Percentiles rank a stretch among this genome's conserved stretches.
Conservation (phyloP, 1,284 basidiomycete species). For the Serendipita sp. region DNA sequence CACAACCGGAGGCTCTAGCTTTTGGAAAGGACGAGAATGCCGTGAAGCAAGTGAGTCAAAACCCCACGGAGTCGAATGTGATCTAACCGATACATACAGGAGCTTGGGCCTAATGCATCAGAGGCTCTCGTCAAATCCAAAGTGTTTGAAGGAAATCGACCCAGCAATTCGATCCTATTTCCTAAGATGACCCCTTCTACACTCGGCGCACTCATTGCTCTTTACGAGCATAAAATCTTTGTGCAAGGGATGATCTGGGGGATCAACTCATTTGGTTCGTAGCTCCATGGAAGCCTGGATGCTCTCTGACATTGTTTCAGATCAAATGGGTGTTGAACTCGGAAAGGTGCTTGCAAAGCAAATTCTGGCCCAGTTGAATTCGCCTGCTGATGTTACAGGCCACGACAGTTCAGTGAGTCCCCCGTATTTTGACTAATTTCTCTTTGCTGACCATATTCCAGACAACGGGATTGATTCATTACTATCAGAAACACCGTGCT, state of each 20-base stretch:
- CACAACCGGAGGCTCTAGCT: constrained; percentile 91
- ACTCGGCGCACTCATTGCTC: constrained; percentile 78
- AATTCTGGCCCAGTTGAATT: constrained; percentile 76
- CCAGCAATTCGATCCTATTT: constrained; percentile 95
- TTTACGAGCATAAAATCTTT: constrained; percentile 99
- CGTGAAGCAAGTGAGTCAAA: constrained; percentile 33
- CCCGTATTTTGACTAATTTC: constrained; percentile 8
- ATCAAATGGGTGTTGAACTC: constrained; percentile 92
- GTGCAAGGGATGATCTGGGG: constrained; percentile 95
- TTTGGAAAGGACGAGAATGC: constrained; percentile 94
- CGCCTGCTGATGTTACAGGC: constrained; percentile 69
- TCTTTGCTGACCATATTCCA: constrained; percentile 21
- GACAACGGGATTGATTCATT: constrained; percentile 89
- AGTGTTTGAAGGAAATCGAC: constrained; percentile 95
- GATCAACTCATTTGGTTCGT: constrained; percentile 88
- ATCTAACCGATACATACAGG: constrained; percentile 26
- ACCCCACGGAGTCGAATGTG: not conserved
- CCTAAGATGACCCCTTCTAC: constrained; percentile 81
- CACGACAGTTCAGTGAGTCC: constrained; percentile 80
- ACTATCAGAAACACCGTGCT: constrained; percentile 70
- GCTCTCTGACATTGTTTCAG: constrained; percentile 23
- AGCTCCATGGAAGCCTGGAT: not conserved
- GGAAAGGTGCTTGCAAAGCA: constrained; percentile 95
- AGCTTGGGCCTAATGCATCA: constrained; percentile 64
- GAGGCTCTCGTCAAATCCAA: constrained; percentile 88